Evolutionary conservation across 257 asterid species (phyloP).

Genomic region (Plantago elongata): DNA sequence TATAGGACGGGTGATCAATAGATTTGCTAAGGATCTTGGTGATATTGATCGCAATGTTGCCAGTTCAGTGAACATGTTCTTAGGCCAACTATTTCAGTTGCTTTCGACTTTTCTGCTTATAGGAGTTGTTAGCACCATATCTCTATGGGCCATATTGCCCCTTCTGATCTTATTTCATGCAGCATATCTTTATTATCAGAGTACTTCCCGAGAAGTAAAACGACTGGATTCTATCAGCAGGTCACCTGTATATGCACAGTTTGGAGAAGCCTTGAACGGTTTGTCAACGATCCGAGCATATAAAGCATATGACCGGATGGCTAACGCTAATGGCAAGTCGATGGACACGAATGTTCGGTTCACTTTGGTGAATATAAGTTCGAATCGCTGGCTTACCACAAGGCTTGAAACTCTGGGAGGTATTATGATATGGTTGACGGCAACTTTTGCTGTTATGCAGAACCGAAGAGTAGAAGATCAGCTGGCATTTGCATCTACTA

Average conservation of each 20-base stretch:
- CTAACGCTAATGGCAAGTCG: constrained; percentile 31
- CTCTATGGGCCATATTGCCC: constrained; percentile 48
- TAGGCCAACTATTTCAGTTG: constrained; percentile 39
- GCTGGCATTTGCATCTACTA: constrained; percentile 38
- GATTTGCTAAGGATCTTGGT: constrained; percentile 43
- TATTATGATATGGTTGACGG: constrained; percentile 42
- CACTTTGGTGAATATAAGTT: constrained; percentile 35
- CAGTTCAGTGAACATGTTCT: constrained; percentile 26
- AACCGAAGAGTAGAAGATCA: constrained; percentile 31
- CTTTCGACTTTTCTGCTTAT: constrained; percentile 39
- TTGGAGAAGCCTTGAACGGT: constrained; percentile 43
- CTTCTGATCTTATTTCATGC: constrained; percentile 40
- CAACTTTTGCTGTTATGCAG: constrained; percentile 39
- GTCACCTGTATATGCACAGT: constrained; percentile 48
- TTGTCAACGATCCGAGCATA: constrained; percentile 42
- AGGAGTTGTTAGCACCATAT: constrained; percentile 37
- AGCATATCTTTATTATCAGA: constrained; percentile 43
- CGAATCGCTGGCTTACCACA: constrained; percentile 44
- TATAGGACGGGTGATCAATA: constrained; percentile 44
- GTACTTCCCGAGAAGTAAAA: constrained; percentile 44
- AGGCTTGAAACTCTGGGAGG: constrained; percentile 40
- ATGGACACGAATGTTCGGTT: constrained; percentile 40
- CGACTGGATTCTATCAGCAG: constrained; percentile 40
- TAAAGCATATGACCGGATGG: constrained; percentile 39
- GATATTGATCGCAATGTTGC: constrained; percentile 46